Percentiles rank a stretch among this genome's conserved stretches.
phyloP scores from a whole-genome alignment of 2,329 filamentous ascomycete genomes.

The Penicillium hordei region DNA sequence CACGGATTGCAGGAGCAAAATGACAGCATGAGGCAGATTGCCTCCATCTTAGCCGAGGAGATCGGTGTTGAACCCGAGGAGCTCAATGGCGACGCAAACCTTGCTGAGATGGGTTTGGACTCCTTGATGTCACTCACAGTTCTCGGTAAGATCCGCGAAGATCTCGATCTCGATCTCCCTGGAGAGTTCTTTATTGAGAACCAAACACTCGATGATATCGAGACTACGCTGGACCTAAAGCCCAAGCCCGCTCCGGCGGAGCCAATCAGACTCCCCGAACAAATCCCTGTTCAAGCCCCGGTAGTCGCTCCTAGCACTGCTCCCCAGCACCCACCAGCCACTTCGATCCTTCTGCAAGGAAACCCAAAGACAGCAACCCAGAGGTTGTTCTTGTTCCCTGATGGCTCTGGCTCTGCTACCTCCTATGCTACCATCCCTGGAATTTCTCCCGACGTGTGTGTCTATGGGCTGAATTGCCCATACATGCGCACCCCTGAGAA shows the following conservation, averaged over 20 bases:
- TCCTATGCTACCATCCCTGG: conserved; percentile 47
- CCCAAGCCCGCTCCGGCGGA: conserved; percentile 31
- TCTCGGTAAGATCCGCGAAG: conserved; percentile 47
- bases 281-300: conserved; percentile 23
- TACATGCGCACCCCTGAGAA: conserved; percentile 47
- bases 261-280: conserved; percentile 25
- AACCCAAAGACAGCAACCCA: conserved; percentile 45
- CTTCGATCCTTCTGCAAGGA: conserved; percentile 45
- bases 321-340: conserved; percentile 38
- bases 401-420: conserved; percentile 49
- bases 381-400: conserved; percentile 47
- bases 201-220: conserved; percentile 43
- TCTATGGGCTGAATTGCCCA: conserved; percentile 47
- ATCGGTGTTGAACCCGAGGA: conserved; percentile 46
- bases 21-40: conserved; percentile 42
- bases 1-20: conserved; percentile 21
- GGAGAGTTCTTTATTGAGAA: conserved; percentile 48
- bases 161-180: conserved; percentile 43
- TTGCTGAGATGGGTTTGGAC: conserved; percentile 48
- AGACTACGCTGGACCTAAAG: conserved; percentile 40
- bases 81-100: conserved; percentile 41
- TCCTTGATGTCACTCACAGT: conserved; percentile 49
- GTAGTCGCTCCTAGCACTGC: conserved; percentile 17
- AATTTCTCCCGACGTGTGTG: conserved; percentile 42
- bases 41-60: conserved; percentile 45